phyloP scores from a whole-genome alignment of 352 stramenopile species.

The Phytopythium ostracodes region DNA sequence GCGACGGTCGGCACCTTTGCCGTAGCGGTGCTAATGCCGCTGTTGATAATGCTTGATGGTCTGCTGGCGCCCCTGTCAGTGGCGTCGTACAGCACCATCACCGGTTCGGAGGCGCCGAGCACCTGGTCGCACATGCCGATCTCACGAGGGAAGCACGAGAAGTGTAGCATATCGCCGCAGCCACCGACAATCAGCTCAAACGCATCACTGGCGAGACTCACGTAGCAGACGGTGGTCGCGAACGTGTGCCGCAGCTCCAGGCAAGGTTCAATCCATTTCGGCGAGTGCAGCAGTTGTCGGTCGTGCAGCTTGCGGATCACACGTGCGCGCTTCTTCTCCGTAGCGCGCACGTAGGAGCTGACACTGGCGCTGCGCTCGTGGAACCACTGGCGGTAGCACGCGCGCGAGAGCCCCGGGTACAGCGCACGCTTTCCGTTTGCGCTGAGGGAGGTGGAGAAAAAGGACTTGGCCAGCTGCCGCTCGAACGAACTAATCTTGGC shows the following conservation, averaged over 20 bases:
- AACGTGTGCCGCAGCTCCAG: conserved; percentile 7
- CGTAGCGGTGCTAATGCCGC: not conserved
- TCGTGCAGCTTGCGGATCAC: conserved; percentile 16
- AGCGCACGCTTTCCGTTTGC: conserved; percentile 13
- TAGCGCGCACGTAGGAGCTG: conserved; percentile 4
- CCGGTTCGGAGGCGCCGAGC: conserved; percentile 11
- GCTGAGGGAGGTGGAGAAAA: conserved; percentile 12
- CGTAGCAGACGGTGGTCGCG: conserved; percentile 8
- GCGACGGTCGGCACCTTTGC: not conserved
- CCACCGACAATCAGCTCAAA: conserved; percentile 21
- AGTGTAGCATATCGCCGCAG: conserved; percentile 19
- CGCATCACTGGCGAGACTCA: conserved; percentile 12
- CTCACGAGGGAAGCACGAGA: conserved; percentile 23
- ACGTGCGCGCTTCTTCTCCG: conserved; percentile 13
- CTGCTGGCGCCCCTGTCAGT: not conserved
- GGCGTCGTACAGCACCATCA: conserved; percentile 10
- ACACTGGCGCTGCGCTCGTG: conserved; percentile 3
- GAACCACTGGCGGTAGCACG: conserved; percentile 24
- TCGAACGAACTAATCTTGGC: conserved; percentile 15
- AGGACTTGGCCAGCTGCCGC: conserved; percentile 13
- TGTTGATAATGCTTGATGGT: no score
- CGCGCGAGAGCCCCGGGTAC: conserved; percentile 12
- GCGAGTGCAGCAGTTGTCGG: conserved; percentile 22
- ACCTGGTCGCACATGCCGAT: conserved; percentile 27
- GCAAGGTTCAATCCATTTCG: conserved; percentile 15